Evolutionary conservation across 306 rosid genomes (phyloP), one percentile per base, ranked within the genome.

Genomic region (Glycyrrhiza uralensis): DNA sequence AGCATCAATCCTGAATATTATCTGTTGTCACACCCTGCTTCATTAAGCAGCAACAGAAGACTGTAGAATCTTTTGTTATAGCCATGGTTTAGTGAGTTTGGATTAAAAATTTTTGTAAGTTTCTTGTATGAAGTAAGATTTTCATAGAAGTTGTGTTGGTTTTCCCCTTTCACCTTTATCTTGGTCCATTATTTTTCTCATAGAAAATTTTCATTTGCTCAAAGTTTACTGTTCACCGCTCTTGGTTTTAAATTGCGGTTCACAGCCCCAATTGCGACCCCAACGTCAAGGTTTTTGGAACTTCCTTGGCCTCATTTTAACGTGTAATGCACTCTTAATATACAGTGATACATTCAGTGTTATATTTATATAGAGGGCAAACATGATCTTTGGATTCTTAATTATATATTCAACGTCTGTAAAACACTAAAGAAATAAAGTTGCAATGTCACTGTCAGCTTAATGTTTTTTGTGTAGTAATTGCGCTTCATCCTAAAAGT

Each of bases 61-160:
- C 18, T 41, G 71, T 79, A 71, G 28, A 46, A 13, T 61, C 8
- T 38, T 2, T 35, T 49, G 24, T 36, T 5, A 42, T 41, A 29
- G 50, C 1, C 66, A 49, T 49, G 58, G 49, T 20, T 38, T 7
- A 6, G 36, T 8, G 51, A 57, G 6, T 46, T 56, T 65, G 75
- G 39, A 44, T 45, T 44, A 6, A 26, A 12, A 49, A 50, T 2
- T 10, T 61, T 10, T 62, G 12, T 49, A 33, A 72, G 23, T 50
- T 29, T 20, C 6, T 61, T 67, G 73, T 68, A 64, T 41, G 72
- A 51, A 69, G 15, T 35, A 74, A 68, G 55, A 42, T 50, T 41
- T 26, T 67, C 6, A 20, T 18, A 39, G 57, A 41, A n/a, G 7
- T 55, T 45, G 63, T 66, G 24, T 41, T 69, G 57, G 30, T 20